Base-by-base conservation (phyloP, 805 yeast species). In the Saturnispora mendoncae region DNA sequence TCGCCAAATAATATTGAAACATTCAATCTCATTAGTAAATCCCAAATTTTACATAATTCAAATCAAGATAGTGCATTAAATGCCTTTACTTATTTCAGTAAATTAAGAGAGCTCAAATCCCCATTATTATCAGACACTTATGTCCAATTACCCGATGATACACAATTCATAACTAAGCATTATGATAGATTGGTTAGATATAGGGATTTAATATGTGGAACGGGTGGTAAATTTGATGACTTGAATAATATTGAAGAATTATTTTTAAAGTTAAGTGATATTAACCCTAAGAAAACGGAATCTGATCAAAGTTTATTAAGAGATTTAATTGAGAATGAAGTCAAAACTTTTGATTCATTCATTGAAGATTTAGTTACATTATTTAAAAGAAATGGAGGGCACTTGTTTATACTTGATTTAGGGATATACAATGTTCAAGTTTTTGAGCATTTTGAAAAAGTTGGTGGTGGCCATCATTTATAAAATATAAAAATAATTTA, bases 331-430 rank as follows among this genome's bases (percentile, higher is more conserved):
- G 25, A 46, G 46, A 20, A 52, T 49, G 17, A 46, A 30, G 4
- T 31, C 43, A 36, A 51, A 47, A 34, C 51, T 24, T 56, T 54
- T 40, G 55, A 58, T 39, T 54, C 64, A 36, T 66, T 72, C 43
- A 53, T 68, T 6, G 57, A 58, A 25, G 70, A 67, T 34, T 61
- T 72, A 35, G 64, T 64, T 49, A 51, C 65, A 43, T 62, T 78
- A 26, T 55, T 72, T 33, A 56, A 60, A 14, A 49, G 73, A 26
- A 79, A 80, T 50, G 80, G 81, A 14, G 80, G 79, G 1, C 71
- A 76, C 49, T 64, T 79, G 2, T 72, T 71, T 39, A 66, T 74
- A 10, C 66, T 80, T 51, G 86, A 80, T 51, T 63, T 79, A 1
- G 52, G 79, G 32, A 52, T 75, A 17, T 69, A 72, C 38, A 74